These are phyloP conservation scores for Thymus quinquecostatus DNA, from an alignment of 257 asterid species.

Conservation along the genomic window DNA sequence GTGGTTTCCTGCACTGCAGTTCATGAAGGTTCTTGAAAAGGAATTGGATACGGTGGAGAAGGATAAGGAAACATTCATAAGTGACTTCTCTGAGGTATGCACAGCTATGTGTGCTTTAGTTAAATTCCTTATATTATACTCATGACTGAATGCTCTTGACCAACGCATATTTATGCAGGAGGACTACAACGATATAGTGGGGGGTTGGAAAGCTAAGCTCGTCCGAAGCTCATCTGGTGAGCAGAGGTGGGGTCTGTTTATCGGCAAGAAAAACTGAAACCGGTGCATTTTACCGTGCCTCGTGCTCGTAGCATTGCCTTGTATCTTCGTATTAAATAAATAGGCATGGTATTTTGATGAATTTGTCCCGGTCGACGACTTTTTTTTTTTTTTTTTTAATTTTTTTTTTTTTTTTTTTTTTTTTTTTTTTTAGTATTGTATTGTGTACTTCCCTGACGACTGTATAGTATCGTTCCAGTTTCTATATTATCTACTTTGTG, in stretches of 20 bases:
- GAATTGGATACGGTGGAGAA: conserved; percentile 78
- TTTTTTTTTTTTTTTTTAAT: too few species aligned
- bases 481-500: background rate
- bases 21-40: conserved; percentile 73
- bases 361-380: background rate
- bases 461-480: too few species aligned
- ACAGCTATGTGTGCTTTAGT: background rate
- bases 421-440: background rate
- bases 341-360: conserved; percentile 17
- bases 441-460: too few species aligned
- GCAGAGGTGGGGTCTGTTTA: conserved; percentile 96
- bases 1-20: conserved; percentile 50
- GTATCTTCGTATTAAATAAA: conserved; percentile 21
- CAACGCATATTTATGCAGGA: background rate
- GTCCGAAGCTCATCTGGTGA: conserved; percentile 77
- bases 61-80: conserved; percentile 66
- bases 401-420: too few species aligned
- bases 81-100: conserved; percentile 67
- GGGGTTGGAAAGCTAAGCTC: conserved; percentile 87
- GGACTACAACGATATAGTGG: conserved; percentile 66
- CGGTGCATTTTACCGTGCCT: background rate
- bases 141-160: background rate
- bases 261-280: conserved; percentile 68
- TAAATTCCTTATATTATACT: too few species aligned
- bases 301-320: background rate